A percentile compares a stretch with the other conserved stretches of the same genome.
Conservation (phyloP, 768 basidiomycete genomes). For the Cystobasidium tubakii region DNA sequence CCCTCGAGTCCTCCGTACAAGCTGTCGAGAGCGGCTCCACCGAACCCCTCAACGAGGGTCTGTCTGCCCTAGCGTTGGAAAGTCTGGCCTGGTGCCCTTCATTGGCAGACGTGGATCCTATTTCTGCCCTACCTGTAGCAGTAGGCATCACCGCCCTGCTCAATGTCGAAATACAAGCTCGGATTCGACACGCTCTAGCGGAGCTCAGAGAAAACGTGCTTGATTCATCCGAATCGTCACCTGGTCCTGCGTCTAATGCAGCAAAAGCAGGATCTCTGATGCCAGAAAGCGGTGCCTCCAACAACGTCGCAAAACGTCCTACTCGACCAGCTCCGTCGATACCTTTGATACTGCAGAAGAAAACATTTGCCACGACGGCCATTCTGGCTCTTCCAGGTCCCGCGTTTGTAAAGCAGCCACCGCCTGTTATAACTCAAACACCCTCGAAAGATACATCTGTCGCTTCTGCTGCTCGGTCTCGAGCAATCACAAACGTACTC, state of each 20-base stretch:
- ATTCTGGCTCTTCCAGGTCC: neutral
- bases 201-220: neutral
- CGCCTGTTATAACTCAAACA: neutral
- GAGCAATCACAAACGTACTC: constrained; percentile 44
- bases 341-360: neutral
- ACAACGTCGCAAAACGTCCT: neutral
- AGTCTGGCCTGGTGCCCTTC: constrained; percentile 46
- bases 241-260: neutral
- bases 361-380: neutral
- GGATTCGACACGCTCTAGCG: constrained; percentile 36
- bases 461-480: neutral
- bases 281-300: neutral
- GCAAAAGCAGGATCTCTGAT: neutral
- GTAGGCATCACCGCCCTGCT: constrained; percentile 47
- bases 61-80: constrained; percentile 19
- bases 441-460: neutral
- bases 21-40: neutral
- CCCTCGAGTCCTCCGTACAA: constrained; percentile 21
- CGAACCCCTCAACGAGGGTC: neutral
- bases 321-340: neutral
- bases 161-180: constrained; percentile 48
- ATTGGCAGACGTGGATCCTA: constrained; percentile 48
- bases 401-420: neutral
- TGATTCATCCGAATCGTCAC: neutral
- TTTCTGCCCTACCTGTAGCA: constrained; percentile 46